Conservation (phyloP, 129 eudicot species). For the Escallonia herrerae region DNA sequence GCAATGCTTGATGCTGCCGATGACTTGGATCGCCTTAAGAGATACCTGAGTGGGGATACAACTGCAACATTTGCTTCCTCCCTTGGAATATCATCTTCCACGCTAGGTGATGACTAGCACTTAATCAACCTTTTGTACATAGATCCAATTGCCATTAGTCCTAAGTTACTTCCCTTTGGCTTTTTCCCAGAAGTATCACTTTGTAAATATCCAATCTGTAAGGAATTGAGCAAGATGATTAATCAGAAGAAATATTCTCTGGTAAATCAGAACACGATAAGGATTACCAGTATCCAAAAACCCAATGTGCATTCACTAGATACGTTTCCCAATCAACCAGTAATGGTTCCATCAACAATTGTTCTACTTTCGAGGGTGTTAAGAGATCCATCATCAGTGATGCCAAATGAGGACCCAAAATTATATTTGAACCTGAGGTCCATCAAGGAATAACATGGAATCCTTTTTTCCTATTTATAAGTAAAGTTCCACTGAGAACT, state of each 20-base stretch:
- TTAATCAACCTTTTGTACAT: not conserved
- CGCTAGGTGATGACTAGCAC: conserved; percentile 29
- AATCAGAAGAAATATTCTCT: no score
- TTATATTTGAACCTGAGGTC: not conserved
- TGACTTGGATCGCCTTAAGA: conserved; percentile 53
- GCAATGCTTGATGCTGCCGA: conserved; percentile 55
- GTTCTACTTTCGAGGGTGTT: no score
- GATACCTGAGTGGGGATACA: conserved; percentile 45
- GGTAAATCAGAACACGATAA: no score
- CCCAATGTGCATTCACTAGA: no score
- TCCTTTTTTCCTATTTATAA: not conserved
- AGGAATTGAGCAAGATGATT: no score
- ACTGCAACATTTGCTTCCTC: conserved; percentile 63
- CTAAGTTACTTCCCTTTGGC: conserved; percentile 1
- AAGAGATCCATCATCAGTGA: not conserved
- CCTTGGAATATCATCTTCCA: conserved; percentile 52
- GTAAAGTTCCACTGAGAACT: not conserved
- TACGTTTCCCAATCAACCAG: no score
- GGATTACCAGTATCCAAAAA: no score
- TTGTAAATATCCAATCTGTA: no score
- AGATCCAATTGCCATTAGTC: not conserved
- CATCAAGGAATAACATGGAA: not conserved
- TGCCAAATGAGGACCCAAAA: not conserved
- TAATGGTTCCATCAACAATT: no score
- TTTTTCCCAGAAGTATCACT: not conserved